Evolutionary conservation across 164 flowering plant species (phyloP).

Genomic region (Umbellularia californica): DNA sequence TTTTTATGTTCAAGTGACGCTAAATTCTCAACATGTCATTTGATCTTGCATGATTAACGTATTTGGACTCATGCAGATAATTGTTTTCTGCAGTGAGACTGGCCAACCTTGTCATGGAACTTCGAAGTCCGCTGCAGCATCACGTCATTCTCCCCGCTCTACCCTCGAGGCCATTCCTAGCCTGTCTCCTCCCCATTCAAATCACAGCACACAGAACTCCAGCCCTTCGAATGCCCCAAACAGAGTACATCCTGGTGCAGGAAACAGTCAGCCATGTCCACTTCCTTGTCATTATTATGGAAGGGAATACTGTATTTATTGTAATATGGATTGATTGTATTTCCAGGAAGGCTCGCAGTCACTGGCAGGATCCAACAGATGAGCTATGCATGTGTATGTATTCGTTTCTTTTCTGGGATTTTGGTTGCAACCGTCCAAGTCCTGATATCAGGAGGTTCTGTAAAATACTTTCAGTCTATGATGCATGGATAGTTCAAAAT

Average conservation of each 20-base stretch:
- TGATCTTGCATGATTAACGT: slow-evolving; percentile 12
- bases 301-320: neutral
- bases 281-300: neutral
- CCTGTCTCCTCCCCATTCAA: slow-evolving; percentile 31
- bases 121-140: slow-evolving; percentile 29
- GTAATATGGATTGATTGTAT: neutral
- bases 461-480: too few relatives aligned
- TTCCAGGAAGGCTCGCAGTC: neutral
- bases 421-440: too few relatives aligned
- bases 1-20: too few relatives aligned
- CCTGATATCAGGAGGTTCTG: too few relatives aligned
- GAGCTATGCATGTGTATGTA: too few relatives aligned
- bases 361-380: too few relatives aligned
- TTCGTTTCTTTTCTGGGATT: too few relatives aligned
- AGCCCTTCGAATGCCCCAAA: slow-evolving; percentile 15
- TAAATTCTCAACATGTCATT: too few relatives aligned
- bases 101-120: slow-evolving; percentile 33
- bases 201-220: slow-evolving; percentile 7
- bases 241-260: slow-evolving; percentile 5
- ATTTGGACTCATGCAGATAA: slow-evolving; percentile 27
- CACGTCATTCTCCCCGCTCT: slow-evolving; percentile 40
- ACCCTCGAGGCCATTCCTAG: slow-evolving; percentile 41
- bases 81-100: slow-evolving; percentile 45
- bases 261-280: neutral
- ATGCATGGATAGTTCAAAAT: too few relatives aligned